These are phyloP conservation scores for sweet orange (Citrus sinensis) DNA, from an alignment of 345 rosid species.

Conservation along the genomic window DNA sequence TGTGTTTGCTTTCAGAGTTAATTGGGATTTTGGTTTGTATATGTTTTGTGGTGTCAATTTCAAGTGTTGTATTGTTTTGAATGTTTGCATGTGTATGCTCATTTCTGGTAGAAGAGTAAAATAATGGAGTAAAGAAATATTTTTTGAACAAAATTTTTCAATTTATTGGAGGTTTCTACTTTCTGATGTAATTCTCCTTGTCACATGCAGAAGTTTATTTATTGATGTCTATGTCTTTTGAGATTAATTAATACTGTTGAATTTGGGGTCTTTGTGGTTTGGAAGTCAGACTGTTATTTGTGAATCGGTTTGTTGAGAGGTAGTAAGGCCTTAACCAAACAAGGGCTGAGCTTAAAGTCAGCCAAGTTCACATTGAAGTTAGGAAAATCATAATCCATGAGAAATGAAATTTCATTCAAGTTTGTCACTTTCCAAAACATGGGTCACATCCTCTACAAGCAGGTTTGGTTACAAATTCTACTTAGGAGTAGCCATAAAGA, in stretches of 20 bases:
- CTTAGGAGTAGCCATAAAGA: background rate
- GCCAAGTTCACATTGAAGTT: background rate
- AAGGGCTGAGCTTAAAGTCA: background rate
- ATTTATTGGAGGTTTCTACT: background rate
- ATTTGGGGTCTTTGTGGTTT: background rate
- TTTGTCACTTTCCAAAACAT: background rate
- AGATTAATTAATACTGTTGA: background rate
- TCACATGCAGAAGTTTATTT: background rate
- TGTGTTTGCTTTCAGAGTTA: background rate
- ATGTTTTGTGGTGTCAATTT: background rate
- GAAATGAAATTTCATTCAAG: background rate
- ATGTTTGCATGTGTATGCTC: background rate
- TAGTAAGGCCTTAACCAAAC: background rate
- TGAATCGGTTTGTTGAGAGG: background rate
- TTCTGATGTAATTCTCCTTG: background rate
- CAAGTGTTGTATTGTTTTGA: background rate
- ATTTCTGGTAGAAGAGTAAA: background rate
- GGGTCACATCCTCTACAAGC: background rate
- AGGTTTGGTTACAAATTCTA: background rate
- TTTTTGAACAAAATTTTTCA: background rate
- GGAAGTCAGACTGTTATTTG: background rate
- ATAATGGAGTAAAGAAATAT: background rate
- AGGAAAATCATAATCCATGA: background rate
- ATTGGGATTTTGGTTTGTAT: constrained; percentile 9
- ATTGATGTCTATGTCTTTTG: background rate